These are phyloP conservation scores for Pestalotiopsis sp. DNA, from an alignment of 2,329 filamentous ascomycete species.

Conservation along the genomic window DNA sequence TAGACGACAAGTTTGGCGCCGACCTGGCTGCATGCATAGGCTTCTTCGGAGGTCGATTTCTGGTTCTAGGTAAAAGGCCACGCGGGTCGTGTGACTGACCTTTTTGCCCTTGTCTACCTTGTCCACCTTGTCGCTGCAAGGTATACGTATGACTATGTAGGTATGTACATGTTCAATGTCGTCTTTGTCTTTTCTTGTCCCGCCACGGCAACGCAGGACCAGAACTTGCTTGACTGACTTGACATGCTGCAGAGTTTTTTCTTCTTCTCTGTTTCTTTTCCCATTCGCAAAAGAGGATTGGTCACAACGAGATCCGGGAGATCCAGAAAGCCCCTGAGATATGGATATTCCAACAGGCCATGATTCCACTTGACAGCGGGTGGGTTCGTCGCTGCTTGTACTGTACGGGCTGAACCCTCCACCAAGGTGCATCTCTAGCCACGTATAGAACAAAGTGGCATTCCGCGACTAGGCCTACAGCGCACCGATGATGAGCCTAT, in stretches of 20 bases:
- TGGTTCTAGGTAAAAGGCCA: too few species aligned
- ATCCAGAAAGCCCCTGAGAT: not conserved
- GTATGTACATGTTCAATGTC: not conserved
- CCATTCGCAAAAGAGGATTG: not conserved
- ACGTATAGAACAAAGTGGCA: not conserved
- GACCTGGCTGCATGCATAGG: not conserved
- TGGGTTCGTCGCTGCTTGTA: not conserved
- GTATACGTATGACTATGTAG: too few species aligned
- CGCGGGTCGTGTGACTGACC: too few species aligned
- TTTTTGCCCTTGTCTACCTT: too few species aligned
- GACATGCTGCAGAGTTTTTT: not conserved
- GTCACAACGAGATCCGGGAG: not conserved
- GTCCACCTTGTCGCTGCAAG: too few species aligned
- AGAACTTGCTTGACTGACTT: not conserved
- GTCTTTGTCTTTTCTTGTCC: not conserved
- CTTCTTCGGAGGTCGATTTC: not conserved
- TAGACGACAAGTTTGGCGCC: not conserved
- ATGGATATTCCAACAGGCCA: not conserved
- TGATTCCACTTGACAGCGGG: not conserved
- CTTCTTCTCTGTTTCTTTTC: not conserved
- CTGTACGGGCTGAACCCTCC: not conserved
- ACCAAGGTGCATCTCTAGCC: not conserved
- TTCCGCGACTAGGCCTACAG: not conserved
- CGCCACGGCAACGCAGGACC: not conserved
- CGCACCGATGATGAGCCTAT: conserved; percentile 7